These are phyloP conservation scores for Periconia sp. DNA, from an alignment of 2,329 filamentous ascomycete genomes.

Conservation along the genomic window DNA sequence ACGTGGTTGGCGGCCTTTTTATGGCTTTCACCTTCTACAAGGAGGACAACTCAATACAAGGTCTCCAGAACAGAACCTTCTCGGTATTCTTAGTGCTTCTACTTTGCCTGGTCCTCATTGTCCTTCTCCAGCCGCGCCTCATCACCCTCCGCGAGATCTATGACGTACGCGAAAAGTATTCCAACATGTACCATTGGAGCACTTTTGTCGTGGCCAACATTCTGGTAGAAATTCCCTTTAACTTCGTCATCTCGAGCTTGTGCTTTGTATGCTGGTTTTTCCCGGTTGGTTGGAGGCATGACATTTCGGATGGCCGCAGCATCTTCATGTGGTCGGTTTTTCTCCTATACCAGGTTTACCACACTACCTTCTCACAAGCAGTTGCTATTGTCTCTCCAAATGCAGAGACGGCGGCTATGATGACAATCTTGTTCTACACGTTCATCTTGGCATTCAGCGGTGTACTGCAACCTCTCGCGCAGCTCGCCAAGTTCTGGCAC, in stretches of 20 bases:
- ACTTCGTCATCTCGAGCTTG: constrained; percentile 66
- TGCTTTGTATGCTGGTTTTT: constrained; percentile 68
- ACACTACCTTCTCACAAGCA: constrained; percentile 77
- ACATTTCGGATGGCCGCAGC: constrained; percentile 69
- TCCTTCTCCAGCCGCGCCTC: constrained; percentile 60
- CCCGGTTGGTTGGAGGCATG: constrained; percentile 71
- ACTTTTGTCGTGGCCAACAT: constrained; percentile 72
- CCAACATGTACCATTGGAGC: constrained; percentile 73
- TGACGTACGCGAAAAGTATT: constrained; percentile 62
- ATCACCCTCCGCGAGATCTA: constrained; percentile 71
- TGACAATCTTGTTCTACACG: constrained; percentile 48
- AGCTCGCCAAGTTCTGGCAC: constrained; percentile 74
- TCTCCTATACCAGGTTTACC: constrained; percentile 73
- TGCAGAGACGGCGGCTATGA: constrained; percentile 74
- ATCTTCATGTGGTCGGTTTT: constrained; percentile 77
- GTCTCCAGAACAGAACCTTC: constrained; percentile 48
- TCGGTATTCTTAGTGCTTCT: constrained; percentile 59
- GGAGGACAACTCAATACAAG: constrained; percentile 53
- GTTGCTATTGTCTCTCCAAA: constrained; percentile 74
- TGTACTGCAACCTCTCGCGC: constrained; percentile 67
- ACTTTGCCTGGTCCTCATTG: constrained; percentile 38
- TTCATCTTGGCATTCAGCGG: constrained; percentile 61
- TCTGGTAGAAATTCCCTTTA: constrained; percentile 69
- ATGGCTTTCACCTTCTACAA: constrained; percentile 74
- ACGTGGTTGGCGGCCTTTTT: constrained; percentile 42